phyloP scores from a whole-genome alignment of 768 basidiomycete species.

The Floccularia luteovirens region DNA sequence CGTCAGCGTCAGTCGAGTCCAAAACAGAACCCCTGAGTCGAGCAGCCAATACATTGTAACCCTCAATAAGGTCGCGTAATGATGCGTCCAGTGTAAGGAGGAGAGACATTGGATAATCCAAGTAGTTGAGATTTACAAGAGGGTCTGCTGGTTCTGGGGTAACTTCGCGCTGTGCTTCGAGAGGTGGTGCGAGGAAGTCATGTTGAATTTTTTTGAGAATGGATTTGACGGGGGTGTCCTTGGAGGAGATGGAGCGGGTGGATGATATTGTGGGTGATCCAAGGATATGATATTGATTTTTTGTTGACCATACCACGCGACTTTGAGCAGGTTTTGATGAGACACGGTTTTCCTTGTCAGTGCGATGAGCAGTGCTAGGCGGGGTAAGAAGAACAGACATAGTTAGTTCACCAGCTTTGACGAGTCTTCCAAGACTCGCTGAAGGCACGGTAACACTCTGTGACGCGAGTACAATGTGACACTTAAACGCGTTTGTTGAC shows the following conservation, averaged over 20 bases:
- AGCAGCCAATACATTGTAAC: conserved; percentile 62
- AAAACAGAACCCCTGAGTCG: conserved; percentile 46
- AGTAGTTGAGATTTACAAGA: conserved; percentile 53
- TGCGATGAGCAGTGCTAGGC: neutral
- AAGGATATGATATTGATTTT: conserved; percentile 27
- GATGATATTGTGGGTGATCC: conserved; percentile 24
- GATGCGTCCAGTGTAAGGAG: conserved; percentile 44
- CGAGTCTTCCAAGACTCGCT: conserved; percentile 12
- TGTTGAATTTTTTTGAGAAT: conserved; percentile 58
- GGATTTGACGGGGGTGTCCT: conserved; percentile 37
- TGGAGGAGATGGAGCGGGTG: conserved; percentile 17
- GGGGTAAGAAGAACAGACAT: neutral
- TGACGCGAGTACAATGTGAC: neutral
- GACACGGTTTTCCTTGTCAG: neutral
- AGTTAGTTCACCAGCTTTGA: conserved; percentile 3
- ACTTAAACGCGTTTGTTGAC: conserved; percentile 31
- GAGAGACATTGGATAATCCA: conserved; percentile 53
- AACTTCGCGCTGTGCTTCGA: conserved; percentile 42
- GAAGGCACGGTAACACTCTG: conserved; percentile 15
- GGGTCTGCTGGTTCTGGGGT: conserved; percentile 78
- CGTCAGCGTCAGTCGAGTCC: conserved; percentile 41
- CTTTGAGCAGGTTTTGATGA: neutral
- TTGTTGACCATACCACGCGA: neutral
- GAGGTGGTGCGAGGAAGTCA: conserved; percentile 28
- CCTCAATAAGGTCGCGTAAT: conserved; percentile 59